Conservation (phyloP, 768 basidiomycete genomes). For the Mycena galericulata region DNA sequence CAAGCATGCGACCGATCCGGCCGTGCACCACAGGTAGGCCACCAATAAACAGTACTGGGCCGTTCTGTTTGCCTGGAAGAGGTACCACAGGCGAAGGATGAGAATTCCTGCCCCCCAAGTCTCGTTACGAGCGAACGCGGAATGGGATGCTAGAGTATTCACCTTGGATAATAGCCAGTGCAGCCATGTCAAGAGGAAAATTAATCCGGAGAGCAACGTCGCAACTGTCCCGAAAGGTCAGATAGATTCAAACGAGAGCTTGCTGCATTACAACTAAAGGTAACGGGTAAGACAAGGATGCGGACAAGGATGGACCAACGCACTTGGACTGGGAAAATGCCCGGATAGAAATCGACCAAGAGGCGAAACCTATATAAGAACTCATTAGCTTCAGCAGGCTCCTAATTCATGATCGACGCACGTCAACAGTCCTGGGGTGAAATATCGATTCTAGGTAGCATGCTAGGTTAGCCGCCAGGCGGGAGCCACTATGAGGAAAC, state of each 20-base stretch:
- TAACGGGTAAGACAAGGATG: neutral
- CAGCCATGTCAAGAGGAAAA: conserved; percentile 30
- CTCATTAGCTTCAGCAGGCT: neutral
- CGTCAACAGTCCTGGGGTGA: conserved; percentile 25
- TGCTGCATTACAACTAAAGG: conserved; percentile 28
- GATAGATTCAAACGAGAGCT: neutral
- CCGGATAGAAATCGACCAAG: conserved; percentile 30
- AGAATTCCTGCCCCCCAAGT: conserved; percentile 27
- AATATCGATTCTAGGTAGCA: conserved; percentile 31
- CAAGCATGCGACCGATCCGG: conserved; percentile 17
- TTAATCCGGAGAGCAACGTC: conserved; percentile 33
- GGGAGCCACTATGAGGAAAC: neutral
- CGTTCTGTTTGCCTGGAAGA: conserved; percentile 19
- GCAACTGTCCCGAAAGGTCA: conserved; percentile 21
- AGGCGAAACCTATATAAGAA: conserved; percentile 24
- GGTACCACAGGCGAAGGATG: conserved; percentile 32
- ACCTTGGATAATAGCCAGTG: conserved; percentile 34
- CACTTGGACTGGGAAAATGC: conserved; percentile 31
- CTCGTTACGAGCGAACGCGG: neutral
- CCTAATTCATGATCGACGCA: conserved; percentile 1
- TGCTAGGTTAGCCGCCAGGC: neutral
- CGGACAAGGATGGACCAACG: neutral
- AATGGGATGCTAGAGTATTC: neutral
- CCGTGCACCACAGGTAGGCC: conserved; percentile 26
- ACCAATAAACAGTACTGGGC: conserved; percentile 27